A percentile compares a stretch with the other conserved stretches of the same genome.
phyloP scores from a whole-genome alignment of 2,329 filamentous ascomycete species.

The Trichoderma harzianum region DNA sequence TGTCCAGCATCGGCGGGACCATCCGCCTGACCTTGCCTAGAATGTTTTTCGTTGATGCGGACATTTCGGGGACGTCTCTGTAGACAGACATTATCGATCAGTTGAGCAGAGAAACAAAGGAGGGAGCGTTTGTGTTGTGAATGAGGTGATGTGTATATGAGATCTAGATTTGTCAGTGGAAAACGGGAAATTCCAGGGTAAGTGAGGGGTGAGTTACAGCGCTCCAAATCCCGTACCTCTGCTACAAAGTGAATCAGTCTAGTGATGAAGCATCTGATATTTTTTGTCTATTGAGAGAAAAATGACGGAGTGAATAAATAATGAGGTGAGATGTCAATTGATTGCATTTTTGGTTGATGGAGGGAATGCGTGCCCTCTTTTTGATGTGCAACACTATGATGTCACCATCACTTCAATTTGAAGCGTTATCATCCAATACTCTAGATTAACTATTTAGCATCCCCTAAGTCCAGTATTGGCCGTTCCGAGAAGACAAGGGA shows the following conservation, averaged over 20 bases:
- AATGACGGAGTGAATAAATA: not conserved
- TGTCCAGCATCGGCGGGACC: slow-evolving; percentile 90
- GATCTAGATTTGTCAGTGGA: not conserved
- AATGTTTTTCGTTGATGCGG: slow-evolving; percentile 68
- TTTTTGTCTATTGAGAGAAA: not conserved
- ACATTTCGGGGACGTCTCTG: slow-evolving; percentile 48
- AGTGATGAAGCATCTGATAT: not conserved
- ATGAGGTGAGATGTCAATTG: not conserved
- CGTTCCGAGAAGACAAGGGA: not conserved
- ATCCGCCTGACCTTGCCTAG: slow-evolving; percentile 81
- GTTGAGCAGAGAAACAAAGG: not conserved
- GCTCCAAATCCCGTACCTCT: not conserved
- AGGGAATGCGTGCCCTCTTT: not conserved
- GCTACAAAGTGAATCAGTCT: not conserved
- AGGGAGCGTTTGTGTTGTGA: not conserved
- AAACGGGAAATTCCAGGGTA: not conserved
- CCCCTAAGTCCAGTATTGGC: not conserved
- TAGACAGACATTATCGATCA: slow-evolving; percentile 24
- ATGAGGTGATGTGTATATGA: not conserved
- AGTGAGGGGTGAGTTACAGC: not conserved
- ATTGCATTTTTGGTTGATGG: not conserved
- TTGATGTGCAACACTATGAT: not conserved
- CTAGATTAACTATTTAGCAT: not conserved
- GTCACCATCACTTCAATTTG: not conserved
- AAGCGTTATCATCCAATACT: not conserved